Base-by-base conservation (phyloP, 306 rosid genomes). In the Astragalus membranaceus region DNA sequence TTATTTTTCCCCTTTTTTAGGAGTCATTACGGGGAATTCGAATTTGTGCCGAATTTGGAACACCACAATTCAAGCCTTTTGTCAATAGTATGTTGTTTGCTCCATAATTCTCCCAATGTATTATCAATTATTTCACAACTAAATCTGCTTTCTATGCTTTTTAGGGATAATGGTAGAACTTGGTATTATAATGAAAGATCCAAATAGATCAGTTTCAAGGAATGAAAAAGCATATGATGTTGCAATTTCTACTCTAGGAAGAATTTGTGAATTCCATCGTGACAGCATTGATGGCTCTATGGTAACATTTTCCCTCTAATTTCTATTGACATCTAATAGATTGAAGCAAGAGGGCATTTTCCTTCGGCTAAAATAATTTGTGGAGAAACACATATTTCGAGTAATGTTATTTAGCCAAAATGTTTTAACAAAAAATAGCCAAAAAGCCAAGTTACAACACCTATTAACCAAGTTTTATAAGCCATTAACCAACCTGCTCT, bases 211-310 rank as follows among this genome's bases (percentile, higher is more conserved):
- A 1, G 30, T 49, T 70, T 13, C 64, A 23, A 76, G 73, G 66
- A 54, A 79, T 48, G 70, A 69, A 47, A 75, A 75, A 70, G 86
- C 56, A 42, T 20, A 14, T 12, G 84, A 82, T 23, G 36, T 79
- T 70, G 81, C 84, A 32, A 76, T 82, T 72, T 82, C 86, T 32
- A 79, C 59, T 82, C 16, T 82, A 0, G 84, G 86, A 78, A 82
- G 86, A 79, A 82, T 82, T 35, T 82, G 81, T 54, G 75, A 71
- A 54, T 79, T 63, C 67, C 74, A 79, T 58, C 70, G 81, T 49
- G 79, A 75, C 43, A 17, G 74, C 81, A 62, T 83, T 43, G 77
- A 79, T 67, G 74, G 81, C 57, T 59, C 83, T 42, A 11, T 10
- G 78, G 86, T 79, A 75, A 36, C n/a, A 6, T 47, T 74, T 36